These are phyloP conservation scores for Rhodotorula sp. DNA, from an alignment of 1,284 basidiomycete species.

Conservation along the genomic window DNA sequence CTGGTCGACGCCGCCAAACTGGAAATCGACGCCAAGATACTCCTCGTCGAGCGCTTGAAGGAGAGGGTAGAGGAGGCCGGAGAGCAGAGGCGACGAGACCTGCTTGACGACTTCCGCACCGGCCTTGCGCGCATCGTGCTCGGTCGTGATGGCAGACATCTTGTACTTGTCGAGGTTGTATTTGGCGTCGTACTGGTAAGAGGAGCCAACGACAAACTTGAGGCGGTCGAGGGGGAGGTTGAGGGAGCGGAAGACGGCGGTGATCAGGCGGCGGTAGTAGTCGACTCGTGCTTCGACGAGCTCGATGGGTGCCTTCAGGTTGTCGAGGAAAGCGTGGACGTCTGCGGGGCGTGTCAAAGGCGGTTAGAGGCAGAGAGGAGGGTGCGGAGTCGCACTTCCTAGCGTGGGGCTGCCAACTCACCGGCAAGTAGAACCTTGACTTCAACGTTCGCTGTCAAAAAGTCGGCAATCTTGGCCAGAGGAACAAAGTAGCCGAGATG, in stretches of 20 bases:
- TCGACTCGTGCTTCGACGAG: constrained; percentile 83
- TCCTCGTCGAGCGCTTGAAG: constrained; percentile 96
- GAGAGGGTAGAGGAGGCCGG: constrained; percentile 91
- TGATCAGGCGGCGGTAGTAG: constrained; percentile 84
- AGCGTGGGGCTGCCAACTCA: constrained; percentile 47
- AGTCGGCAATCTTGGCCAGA: constrained; percentile 85
- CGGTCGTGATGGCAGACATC: constrained; percentile 81
- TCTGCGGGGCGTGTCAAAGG: constrained; percentile 57
- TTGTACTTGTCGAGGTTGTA: constrained; percentile 96
- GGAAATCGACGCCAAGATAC: constrained; percentile 93
- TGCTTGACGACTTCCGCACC: constrained; percentile 99
- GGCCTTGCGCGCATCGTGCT: constrained; percentile 96
- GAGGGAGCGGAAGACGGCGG: constrained; percentile 79
- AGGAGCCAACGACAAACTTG: constrained; percentile 82
- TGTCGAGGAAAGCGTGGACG: constrained; percentile 96
- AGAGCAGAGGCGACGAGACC: constrained; percentile 85
- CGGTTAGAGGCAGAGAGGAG: not conserved
- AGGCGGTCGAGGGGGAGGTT: constrained; percentile 86
- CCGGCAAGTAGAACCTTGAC: constrained; percentile 89
- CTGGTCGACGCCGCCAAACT: constrained; percentile 98
- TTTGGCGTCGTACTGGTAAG: constrained; percentile 85
- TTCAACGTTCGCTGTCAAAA: constrained; percentile 83
- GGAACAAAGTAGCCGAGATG: constrained; percentile 98
- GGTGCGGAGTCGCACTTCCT: not conserved
- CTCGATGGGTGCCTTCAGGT: constrained; percentile 94